These are phyloP conservation scores for Aspergillus bombycis DNA, from an alignment of 2,329 filamentous ascomycete genomes.

Conservation along the genomic window DNA sequence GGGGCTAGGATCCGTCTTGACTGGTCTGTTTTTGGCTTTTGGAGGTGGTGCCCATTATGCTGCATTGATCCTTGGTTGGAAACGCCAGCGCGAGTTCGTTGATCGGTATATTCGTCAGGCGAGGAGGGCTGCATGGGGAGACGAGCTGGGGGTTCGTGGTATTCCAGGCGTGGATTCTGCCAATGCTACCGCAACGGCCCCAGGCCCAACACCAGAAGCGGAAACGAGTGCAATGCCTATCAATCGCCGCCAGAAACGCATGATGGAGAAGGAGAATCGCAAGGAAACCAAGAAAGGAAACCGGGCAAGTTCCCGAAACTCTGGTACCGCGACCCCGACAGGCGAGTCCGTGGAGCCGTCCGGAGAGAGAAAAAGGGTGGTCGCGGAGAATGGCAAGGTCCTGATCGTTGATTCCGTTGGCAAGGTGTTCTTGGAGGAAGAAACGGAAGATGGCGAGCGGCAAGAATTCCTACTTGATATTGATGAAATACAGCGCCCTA, in stretches of 20 bases:
- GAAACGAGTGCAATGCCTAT: slow-evolving; percentile 59
- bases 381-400: slow-evolving; percentile 93
- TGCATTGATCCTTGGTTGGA: slow-evolving; percentile 82
- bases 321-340: slow-evolving; percentile 57
- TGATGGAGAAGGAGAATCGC: slow-evolving; percentile 78
- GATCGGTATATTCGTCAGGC: slow-evolving; percentile 90
- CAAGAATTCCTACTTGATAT: slow-evolving; percentile 88
- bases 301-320: slow-evolving; percentile 33
- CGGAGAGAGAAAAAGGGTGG: slow-evolving; percentile 81
- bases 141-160: slow-evolving; percentile 66
- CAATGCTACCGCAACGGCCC: slow-evolving; percentile 42
- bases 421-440: slow-evolving; percentile 92
- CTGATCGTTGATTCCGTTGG: slow-evolving; percentile 89
- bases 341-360: slow-evolving; percentile 61
- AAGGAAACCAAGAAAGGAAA: slow-evolving; percentile 65
- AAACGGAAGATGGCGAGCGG: slow-evolving; percentile 81
- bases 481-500: slow-evolving; percentile 77
- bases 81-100: slow-evolving; percentile 87
- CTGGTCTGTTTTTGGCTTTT: slow-evolving; percentile 78
- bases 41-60: slow-evolving; percentile 88
- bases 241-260: slow-evolving; percentile 84
- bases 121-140: slow-evolving; percentile 85
- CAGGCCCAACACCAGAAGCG: slow-evolving; percentile 44
- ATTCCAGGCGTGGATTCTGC: slow-evolving; percentile 67
- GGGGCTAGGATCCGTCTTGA: slow-evolving; percentile 80